Evolutionary conservation across 2,329 filamentous ascomycete species (phyloP), one percentile per base, ranked within the genome.

Genomic region (Aureobasidium sp.): DNA sequence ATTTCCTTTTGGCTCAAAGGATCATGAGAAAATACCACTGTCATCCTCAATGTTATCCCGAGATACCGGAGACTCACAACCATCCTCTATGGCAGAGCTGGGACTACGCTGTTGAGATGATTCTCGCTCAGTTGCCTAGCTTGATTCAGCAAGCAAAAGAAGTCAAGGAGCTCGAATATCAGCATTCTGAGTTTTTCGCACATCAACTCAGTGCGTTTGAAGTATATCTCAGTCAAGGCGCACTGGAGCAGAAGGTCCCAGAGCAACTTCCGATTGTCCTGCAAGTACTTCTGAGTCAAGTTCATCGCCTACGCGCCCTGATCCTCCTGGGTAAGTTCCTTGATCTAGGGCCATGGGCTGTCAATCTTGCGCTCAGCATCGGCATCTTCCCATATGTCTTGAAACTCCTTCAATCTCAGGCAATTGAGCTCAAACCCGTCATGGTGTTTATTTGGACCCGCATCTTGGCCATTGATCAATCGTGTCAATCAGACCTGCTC

Each of bases 391-490:
- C 94, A 0, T 99, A 99, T 71, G 94, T 99, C n/a, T 79, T 99
- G 37, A 99, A 99, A 75, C 80, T 99, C 30, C 79, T 99, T 21
- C 94, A 99, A 73, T 97, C 94, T 5, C 93, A 95, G 50, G 94
- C 94, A 0, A 84, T 91, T 50, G 94, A 99, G 74, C 78, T 99
- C 64, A 97, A 97, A 71, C 93, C 94, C 0, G 92, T 97, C 63
- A 97, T 99, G 94, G 92, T 99, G 5, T 99, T 97, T 74, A 99
- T 99, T 65, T 99, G 94, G 94, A 92, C 94, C 5, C 85, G 94
- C 53, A 91, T 99, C 47, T 84, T 99, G 66, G 94, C 94, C 8
- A 94, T 99, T 6, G 94, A 99, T 70, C 87, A 94, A 63, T 90
- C 90, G 1, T 97, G 94, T 70, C 94, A 99, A 73, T 86, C 87